These are phyloP conservation scores for Penicillium subrubescens DNA, from an alignment of 495 filamentous ascomycete genomes.

Conservation along the genomic window DNA sequence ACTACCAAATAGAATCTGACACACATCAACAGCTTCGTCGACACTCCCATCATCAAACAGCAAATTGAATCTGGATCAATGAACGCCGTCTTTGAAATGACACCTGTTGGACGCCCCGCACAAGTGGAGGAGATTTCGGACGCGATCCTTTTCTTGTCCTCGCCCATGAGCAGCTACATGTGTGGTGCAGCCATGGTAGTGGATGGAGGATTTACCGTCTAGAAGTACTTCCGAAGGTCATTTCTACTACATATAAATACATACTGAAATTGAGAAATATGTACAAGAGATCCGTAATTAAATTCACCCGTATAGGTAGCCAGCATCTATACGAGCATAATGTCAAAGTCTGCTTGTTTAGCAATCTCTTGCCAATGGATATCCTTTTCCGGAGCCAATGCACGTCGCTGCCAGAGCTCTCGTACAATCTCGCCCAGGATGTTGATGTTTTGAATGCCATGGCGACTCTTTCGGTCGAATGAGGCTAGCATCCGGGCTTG, in stretches of 20 bases:
- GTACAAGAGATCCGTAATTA: background rate
- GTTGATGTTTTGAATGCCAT: conserved; percentile 30
- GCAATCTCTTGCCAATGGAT: conserved; percentile 33
- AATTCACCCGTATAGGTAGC: background rate
- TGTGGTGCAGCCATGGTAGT: conserved; percentile 28
- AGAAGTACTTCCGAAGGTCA: background rate
- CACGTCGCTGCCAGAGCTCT: conserved; percentile 26
- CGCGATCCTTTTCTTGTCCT: conserved; percentile 65
- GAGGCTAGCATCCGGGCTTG: conserved; percentile 24
- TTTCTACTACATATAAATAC: background rate
- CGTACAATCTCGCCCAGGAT: conserved; percentile 25
- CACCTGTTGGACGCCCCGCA: conserved; percentile 21
- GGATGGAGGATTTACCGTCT: conserved; percentile 28
- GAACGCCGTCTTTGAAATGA: conserved; percentile 24
- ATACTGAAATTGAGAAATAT: background rate
- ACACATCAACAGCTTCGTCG: conserved; percentile 29
- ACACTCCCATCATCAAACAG: conserved; percentile 38
- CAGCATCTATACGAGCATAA: conserved; percentile 29
- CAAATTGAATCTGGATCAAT: conserved; percentile 27
- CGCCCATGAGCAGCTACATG: conserved; percentile 47
- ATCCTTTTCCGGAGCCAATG: conserved; percentile 12
- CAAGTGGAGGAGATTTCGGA: conserved; percentile 65
- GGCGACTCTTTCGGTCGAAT: conserved; percentile 25
- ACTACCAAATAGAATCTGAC: background rate
- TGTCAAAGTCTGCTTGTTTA: conserved; percentile 29